Evolutionary conservation across 2,329 filamentous ascomycete species (phyloP).

Genomic region (Diatrype stigma): DNA sequence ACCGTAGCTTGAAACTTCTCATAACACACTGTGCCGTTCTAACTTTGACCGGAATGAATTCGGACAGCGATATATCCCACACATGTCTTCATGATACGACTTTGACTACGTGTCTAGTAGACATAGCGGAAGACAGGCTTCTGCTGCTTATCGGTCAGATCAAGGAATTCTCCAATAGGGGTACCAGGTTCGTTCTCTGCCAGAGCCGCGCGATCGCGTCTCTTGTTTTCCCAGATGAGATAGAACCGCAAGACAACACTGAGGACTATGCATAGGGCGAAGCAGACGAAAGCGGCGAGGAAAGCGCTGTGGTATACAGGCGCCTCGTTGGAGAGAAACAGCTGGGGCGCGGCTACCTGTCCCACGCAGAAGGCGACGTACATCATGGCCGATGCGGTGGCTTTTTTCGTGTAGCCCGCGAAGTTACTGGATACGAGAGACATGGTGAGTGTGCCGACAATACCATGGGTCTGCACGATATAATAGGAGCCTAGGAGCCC

Average conservation of each 20-base stretch:
- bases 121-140: slow-evolving; percentile 19
- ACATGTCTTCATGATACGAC: no score
- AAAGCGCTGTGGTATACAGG: slow-evolving; percentile 61
- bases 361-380: slow-evolving; percentile 13
- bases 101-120: slow-evolving; percentile 1
- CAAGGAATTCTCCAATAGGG: slow-evolving; percentile 14
- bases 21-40: no score
- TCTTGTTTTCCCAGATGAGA: slow-evolving; percentile 47
- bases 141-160: slow-evolving; percentile 21
- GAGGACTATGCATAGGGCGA: slow-evolving; percentile 44
- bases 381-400: slow-evolving; percentile 14
- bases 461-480: slow-evolving; percentile 10
- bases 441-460: slow-evolving; percentile 13
- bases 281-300: slow-evolving; percentile 57
- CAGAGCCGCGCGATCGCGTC: slow-evolving; percentile 36
- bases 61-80: no score
- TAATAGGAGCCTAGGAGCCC: no score
- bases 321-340: slow-evolving; percentile 53
- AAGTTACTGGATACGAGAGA: slow-evolving; percentile 12
- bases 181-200: slow-evolving; percentile 5
- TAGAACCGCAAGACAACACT: slow-evolving; percentile 47
- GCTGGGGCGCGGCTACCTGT: slow-evolving; percentile 39
- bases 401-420: slow-evolving; percentile 15
- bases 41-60: no score
- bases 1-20: no score